Conservation (phyloP, 2,329 filamentous ascomycete genomes). For the Claviceps pazoutovae region DNA sequence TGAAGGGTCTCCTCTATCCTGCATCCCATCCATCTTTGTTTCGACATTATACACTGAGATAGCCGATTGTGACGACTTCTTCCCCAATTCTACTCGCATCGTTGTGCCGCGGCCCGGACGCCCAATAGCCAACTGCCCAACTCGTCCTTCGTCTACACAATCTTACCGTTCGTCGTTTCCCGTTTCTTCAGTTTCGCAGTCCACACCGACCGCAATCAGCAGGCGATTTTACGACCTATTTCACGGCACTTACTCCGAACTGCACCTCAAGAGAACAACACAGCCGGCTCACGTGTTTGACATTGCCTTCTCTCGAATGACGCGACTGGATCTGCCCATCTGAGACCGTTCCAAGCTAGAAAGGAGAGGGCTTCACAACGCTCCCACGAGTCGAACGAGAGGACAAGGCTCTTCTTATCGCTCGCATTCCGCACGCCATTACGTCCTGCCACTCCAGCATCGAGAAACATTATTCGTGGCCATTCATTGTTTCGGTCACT, state of each 20-base stretch:
- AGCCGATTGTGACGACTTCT: background rate
- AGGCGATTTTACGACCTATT: background rate
- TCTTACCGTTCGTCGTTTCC: no score
- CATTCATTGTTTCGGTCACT: background rate
- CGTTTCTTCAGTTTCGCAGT: background rate
- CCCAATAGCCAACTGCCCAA: background rate
- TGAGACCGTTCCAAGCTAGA: slow-evolving; percentile 7
- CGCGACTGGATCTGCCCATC: slow-evolving; percentile 4
- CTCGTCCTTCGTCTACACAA: background rate
- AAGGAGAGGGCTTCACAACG: slow-evolving; percentile 4
- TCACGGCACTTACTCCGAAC: background rate
- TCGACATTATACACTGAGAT: background rate
- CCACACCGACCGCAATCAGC: background rate
- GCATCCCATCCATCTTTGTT: background rate
- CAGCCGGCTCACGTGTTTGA: background rate
- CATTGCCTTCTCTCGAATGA: slow-evolving; percentile 6
- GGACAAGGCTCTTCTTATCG: background rate
- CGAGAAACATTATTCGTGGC: background rate
- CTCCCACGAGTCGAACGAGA: slow-evolving; percentile 2
- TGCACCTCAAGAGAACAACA: background rate
- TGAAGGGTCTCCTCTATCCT: background rate
- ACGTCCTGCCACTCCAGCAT: background rate
- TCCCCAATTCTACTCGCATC: background rate
- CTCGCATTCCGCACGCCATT: slow-evolving; percentile 1
- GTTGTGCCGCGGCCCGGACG: background rate